Base-by-base conservation (phyloP, 352 stramenopile genomes). In the Phytophthora sp. region DNA sequence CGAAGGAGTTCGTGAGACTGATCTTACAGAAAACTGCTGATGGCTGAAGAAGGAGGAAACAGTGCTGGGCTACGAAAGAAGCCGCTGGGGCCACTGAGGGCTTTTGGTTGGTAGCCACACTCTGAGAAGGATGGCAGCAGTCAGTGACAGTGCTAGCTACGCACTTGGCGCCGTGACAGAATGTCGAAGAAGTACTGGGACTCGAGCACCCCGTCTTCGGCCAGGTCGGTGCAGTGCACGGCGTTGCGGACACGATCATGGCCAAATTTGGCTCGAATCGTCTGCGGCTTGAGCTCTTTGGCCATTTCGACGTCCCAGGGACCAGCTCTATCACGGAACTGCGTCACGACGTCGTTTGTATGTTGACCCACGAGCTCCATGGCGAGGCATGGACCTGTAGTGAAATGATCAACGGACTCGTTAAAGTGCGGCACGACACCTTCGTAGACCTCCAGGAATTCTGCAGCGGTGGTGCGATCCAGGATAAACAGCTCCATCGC, bases 161-260 rank as follows among this genome's bases (percentile, higher is more conserved):
- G 68, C 13, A 80, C 46, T 58, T 90, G 73, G 23, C 82, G 82
- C 42, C 84, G 75, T 36, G 91, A 91, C 21, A 98, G 73, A n/a
- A 98, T 90, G 62, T 97, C 86, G 68, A 98, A 98, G 65, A 98
- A 98, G 69, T 97, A 98, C 53, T 96, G 79, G 47, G 78, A 96
- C 70, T 98, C 95, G 27, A 95, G 75, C 16, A 89, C 68, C 24
- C 92, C 93, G 72, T 98, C 94, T 39, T 98, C 93, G 1, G 77
- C 58, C 9, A 98, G 69, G 63, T 98, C 95, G 0, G 95, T 98
- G 83, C 92, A 98, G 65, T 98, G 94, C 18, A 98, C 83, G 11
- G 86, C 94, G 64, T 98, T 98, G 36, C 82, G 78, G 47, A 97
- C 83, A 36, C 81, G 78, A 69, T 98, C 89, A 24, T 86, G 71